These are phyloP conservation scores for Fusarium sp. DNA, from an alignment of 2,329 filamentous ascomycete genomes.

Conservation along the genomic window DNA sequence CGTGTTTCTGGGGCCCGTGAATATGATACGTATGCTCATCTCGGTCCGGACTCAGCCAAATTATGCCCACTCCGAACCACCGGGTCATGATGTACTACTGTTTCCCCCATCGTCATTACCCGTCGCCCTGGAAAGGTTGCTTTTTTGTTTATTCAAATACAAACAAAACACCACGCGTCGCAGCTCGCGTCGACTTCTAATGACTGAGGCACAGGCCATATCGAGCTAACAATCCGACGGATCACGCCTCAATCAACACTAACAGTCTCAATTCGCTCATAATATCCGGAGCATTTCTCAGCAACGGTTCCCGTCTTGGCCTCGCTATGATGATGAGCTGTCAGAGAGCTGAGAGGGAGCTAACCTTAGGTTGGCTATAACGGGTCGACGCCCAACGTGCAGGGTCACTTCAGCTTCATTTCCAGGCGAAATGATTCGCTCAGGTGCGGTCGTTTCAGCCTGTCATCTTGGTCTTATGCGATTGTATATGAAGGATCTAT, in stretches of 20 bases:
- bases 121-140: constrained; percentile 23
- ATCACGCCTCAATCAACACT: constrained; percentile 20
- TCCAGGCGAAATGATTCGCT: constrained; percentile 7
- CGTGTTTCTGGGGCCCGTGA: constrained; percentile 22
- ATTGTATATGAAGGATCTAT: constrained; percentile 14
- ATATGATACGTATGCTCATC: constrained; percentile 39
- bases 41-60: constrained; percentile 34
- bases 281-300: constrained; percentile 11
- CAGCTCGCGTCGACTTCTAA: constrained; percentile 14
- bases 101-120: constrained; percentile 36
- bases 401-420: constrained; percentile 22
- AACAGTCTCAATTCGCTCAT: constrained; percentile 6
- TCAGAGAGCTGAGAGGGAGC: neutral
- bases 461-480: constrained; percentile 5
- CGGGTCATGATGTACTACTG: constrained; percentile 19
- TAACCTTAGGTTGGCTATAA: constrained; percentile 15
- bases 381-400: constrained; percentile 8
- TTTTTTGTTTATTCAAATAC: constrained; percentile 35
- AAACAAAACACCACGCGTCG: constrained; percentile 32
- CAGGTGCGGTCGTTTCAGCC: constrained; percentile 13
- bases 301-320: constrained; percentile 37
- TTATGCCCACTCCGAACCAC: constrained; percentile 35
- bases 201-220: constrained; percentile 8
- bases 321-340: constrained; percentile 14
- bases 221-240: constrained; percentile 12